Percentiles rank a stretch among this genome's conserved stretches.
These are phyloP conservation scores for Boletus subparvulus DNA, from an alignment of 768 basidiomycete genomes.

Conservation along the genomic window DNA sequence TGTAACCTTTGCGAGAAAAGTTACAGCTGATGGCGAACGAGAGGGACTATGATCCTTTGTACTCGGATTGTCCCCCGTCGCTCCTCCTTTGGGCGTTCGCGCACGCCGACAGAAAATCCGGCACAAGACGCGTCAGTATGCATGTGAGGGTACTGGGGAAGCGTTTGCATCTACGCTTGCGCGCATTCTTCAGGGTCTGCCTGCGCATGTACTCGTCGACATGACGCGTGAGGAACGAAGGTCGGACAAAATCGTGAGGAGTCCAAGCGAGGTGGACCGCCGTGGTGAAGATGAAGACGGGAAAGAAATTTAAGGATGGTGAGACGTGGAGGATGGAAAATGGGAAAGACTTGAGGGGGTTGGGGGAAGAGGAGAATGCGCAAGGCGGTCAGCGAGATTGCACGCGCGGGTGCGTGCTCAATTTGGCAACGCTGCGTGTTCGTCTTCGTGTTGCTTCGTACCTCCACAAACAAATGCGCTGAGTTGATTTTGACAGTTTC, in stretches of 20 bases:
- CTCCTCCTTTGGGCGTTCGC: constrained; percentile 48
- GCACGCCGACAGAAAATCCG: constrained; percentile 60
- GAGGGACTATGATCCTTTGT: constrained; percentile 43
- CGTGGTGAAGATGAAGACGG: constrained; percentile 55
- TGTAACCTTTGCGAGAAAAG: constrained; percentile 35
- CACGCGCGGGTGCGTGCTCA: no score
- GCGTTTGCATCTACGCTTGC: constrained; percentile 46
- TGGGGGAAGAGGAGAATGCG: no score
- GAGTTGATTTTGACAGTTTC: no score
- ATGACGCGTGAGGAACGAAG: constrained; percentile 51
- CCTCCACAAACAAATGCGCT: no score
- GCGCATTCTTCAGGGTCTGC: constrained; percentile 56
- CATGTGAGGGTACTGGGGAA: constrained; percentile 65
- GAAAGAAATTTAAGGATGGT: constrained; percentile 45
- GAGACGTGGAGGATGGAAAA: constrained; percentile 37
- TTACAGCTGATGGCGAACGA: constrained; percentile 35
- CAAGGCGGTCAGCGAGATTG: no score
- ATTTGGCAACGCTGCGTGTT: no score
- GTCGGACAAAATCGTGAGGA: constrained; percentile 40
- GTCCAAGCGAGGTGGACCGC: constrained; percentile 66
- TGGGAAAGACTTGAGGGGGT: no score
- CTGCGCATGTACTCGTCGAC: constrained; percentile 54
- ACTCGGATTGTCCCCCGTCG: constrained; percentile 45
- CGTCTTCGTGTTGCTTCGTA: no score
- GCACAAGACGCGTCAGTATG: constrained; percentile 63